Evolutionary conservation across 345 rosid genomes (phyloP).

Genomic region (Citrus glauca): DNA sequence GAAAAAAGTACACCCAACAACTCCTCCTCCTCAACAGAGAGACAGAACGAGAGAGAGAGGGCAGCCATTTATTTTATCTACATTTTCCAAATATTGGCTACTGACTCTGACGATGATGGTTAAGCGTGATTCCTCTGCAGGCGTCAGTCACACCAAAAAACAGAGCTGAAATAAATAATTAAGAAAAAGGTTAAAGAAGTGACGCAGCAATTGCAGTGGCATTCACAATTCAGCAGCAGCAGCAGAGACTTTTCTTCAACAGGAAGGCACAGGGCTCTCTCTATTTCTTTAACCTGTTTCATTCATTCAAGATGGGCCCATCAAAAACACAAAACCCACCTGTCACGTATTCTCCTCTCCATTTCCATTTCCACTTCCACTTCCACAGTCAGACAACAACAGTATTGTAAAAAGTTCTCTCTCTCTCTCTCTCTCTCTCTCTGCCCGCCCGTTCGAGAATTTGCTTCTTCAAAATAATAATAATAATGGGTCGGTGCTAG

Average conservation of each 20-base stretch:
- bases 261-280: slow-evolving; percentile 13
- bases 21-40: too few species aligned
- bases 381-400: slow-evolving; percentile 5
- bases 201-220: neutral
- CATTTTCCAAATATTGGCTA: neutral
- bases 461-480: slow-evolving; percentile 18
- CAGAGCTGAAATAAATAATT: too few species aligned
- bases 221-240: too few species aligned
- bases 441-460: slow-evolving; percentile 29
- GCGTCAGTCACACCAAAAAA: too few species aligned
- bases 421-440: slow-evolving; percentile 23
- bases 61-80: neutral
- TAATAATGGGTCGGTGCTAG: slow-evolving; percentile 47
- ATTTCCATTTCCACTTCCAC: neutral
- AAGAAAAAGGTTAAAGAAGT: neutral
- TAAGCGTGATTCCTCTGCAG: slow-evolving; percentile 4
- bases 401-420: slow-evolving; percentile 17
- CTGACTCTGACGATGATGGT: neutral
- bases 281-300: neutral
- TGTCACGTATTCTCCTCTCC: slow-evolving; percentile 28
- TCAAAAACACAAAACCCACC: slow-evolving; percentile 23
- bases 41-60: neutral
- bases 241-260: slow-evolving; percentile 19
- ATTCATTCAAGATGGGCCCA: slow-evolving; percentile 26
- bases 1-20: neutral